Evolutionary conservation across 2,329 filamentous ascomycete genomes (phyloP).

Genomic region (Dothiorella sarmentorum): DNA sequence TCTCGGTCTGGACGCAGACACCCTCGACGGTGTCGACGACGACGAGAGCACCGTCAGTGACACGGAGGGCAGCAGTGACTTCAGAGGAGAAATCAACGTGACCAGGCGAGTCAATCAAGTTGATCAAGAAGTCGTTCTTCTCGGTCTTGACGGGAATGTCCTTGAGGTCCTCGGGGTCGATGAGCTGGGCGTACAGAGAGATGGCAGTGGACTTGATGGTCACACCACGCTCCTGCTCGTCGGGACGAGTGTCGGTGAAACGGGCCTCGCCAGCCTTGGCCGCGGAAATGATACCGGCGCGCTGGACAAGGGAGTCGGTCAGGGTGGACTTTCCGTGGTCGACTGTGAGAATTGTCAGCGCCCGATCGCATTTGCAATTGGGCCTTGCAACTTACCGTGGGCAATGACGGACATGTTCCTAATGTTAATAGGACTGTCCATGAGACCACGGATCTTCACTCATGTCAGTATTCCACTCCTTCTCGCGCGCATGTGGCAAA

Average conservation of each 20-base stretch:
- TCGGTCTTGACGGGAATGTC: constrained; percentile 75
- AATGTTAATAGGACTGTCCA: constrained; percentile 75
- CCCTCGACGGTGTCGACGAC: constrained; percentile 99
- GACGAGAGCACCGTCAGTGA: constrained; percentile 98
- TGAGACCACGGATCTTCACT: constrained; percentile 65
- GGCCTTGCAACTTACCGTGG: constrained; percentile 62
- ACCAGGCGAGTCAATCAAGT: constrained; percentile 99
- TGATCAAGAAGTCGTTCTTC: constrained; percentile 98
- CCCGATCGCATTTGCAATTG: constrained; percentile 8
- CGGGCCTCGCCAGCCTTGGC: constrained; percentile 94
- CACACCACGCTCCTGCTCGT: constrained; percentile 99
- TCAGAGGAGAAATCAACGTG: constrained; percentile 99
- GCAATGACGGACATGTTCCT: constrained; percentile 99
- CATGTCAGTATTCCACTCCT: constrained; percentile 27
- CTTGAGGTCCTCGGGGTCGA: constrained; percentile 82
- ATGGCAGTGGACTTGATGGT: constrained; percentile 99
- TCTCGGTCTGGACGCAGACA: constrained; percentile 99
- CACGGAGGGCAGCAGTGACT: constrained; percentile 98
- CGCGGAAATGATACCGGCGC: constrained; percentile 98
- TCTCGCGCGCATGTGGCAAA: constrained; percentile 22
- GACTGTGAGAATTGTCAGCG: constrained; percentile 50
- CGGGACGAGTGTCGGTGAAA: constrained; percentile 93
- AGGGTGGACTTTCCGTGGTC: constrained; percentile 99
- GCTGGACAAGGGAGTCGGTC: constrained; percentile 98
- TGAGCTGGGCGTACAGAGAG: constrained; percentile 87